phyloP scores from a whole-genome alignment of 2,329 filamentous ascomycete genomes.

The Neoscytalidium dimidiatum region DNA sequence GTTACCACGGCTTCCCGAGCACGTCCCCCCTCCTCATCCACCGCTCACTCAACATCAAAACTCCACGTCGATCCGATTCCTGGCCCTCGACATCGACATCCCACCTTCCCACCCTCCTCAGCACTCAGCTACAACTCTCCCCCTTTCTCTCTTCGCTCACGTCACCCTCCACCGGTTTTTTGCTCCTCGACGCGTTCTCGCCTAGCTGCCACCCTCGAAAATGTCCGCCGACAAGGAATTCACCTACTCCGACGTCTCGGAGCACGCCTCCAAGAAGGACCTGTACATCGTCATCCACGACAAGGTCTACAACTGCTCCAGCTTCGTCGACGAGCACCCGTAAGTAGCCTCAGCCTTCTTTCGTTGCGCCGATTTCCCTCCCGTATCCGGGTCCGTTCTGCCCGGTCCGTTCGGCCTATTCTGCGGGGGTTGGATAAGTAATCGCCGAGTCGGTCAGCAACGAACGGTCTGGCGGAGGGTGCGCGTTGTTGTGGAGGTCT shows the following conservation, averaged over 20 bases:
- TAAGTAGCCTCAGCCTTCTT: slow-evolving; percentile 47
- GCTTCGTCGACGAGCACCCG: slow-evolving; percentile 97
- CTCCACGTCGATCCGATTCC: slow-evolving; percentile 15
- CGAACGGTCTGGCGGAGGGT: not conserved
- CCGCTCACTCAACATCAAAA: slow-evolving; percentile 17
- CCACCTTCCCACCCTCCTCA: not conserved
- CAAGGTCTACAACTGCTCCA: slow-evolving; percentile 88
- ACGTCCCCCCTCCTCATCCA: slow-evolving; percentile 9
- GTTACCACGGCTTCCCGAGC: slow-evolving; percentile 7
- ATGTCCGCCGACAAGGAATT: slow-evolving; percentile 41
- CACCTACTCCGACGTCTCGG: slow-evolving; percentile 43
- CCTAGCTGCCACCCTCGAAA: slow-evolving; percentile 22
- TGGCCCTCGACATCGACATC: not conserved
- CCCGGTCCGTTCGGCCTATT: not conserved
- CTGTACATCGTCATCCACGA: slow-evolving; percentile 90
- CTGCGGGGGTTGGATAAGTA: not conserved
- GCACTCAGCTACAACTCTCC: not conserved
- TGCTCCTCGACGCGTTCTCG: not conserved
- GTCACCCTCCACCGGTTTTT: not conserved
- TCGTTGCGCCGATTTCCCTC: not conserved
- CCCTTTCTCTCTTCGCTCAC: not conserved
- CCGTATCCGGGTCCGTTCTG: too few relatives aligned
- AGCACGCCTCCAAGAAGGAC: slow-evolving; percentile 73
- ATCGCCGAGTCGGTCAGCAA: not conserved
- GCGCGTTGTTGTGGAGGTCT: not conserved